Evolutionary conservation across 2,329 filamentous ascomycete genomes (phyloP).

Genomic region (Microdochium bolleyi): DNA sequence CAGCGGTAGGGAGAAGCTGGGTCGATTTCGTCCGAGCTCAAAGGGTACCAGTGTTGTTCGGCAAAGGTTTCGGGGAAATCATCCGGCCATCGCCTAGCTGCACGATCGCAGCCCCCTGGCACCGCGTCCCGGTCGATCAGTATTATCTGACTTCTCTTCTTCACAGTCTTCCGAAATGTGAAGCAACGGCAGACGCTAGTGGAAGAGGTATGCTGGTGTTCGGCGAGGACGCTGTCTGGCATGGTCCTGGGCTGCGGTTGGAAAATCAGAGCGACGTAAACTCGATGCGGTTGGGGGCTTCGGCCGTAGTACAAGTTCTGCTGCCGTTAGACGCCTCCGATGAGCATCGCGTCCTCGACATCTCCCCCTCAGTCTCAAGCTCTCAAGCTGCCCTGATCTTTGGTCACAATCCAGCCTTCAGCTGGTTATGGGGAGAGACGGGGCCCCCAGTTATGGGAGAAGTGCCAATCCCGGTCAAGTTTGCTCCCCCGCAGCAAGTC

Average conservation of each 20-base stretch:
- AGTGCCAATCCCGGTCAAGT: neutral
- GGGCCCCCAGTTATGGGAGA: neutral
- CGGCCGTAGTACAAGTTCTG: neutral
- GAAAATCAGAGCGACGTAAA: neutral
- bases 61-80: neutral
- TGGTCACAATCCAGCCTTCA: neutral
- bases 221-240: neutral
- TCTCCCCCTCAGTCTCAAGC: too few relatives aligned
- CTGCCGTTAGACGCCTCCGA: neutral
- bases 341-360: neutral
- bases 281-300: neutral
- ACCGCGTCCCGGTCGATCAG: neutral
- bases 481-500: neutral
- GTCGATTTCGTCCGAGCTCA: neutral
- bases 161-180: neutral
- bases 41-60: neutral
- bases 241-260: neutral
- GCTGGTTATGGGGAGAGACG: neutral
- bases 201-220: neutral
- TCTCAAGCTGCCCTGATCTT: neutral
- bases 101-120: neutral
- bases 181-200: neutral
- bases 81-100: neutral
- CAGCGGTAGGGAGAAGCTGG: neutral
- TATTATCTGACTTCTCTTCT: neutral